Conservation (phyloP, 768 basidiomycete genomes). For the Phanerodontia chrysosporium region DNA sequence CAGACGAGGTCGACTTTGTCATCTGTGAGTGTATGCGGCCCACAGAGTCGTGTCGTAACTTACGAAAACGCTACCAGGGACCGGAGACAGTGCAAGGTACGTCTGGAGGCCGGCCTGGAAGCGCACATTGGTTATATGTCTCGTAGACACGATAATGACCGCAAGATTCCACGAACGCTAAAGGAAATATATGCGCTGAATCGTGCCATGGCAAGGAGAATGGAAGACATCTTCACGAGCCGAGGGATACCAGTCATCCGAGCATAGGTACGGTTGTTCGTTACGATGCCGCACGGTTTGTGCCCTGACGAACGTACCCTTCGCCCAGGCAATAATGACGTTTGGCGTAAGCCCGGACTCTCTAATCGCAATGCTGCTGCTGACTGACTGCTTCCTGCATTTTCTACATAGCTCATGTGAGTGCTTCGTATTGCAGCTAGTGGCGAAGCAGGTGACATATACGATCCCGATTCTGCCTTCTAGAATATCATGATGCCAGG, state of each 20-base stretch:
- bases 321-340: conserved; percentile 78
- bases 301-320: background rate
- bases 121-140: background rate
- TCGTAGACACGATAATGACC: conserved; percentile 80
- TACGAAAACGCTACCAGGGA: conserved; percentile 43
- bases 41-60: too few relatives aligned
- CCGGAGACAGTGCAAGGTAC: conserved; percentile 72
- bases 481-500: conserved; percentile 69
- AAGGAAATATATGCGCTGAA: conserved; percentile 79
- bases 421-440: conserved; percentile 16
- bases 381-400: conserved; percentile 1
- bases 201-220: conserved; percentile 56
- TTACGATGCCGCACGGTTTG: background rate
- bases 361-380: background rate
- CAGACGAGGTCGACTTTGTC: conserved; percentile 84
- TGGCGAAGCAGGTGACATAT: background rate
- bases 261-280: conserved; percentile 54
- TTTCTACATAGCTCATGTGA: conserved; percentile 51
- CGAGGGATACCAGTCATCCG: conserved; percentile 78
- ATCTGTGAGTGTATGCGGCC: conserved; percentile 50
- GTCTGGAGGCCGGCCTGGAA: background rate
- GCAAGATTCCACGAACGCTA: conserved; percentile 72
- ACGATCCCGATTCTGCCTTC: background rate
- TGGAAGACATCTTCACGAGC: conserved; percentile 67
- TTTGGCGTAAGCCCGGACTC: conserved; percentile 63